A percentile compares a stretch with the other conserved stretches of the same genome.
Conservation (phyloP, 2,329 filamentous ascomycete species). For the Penicillium sp. region DNA sequence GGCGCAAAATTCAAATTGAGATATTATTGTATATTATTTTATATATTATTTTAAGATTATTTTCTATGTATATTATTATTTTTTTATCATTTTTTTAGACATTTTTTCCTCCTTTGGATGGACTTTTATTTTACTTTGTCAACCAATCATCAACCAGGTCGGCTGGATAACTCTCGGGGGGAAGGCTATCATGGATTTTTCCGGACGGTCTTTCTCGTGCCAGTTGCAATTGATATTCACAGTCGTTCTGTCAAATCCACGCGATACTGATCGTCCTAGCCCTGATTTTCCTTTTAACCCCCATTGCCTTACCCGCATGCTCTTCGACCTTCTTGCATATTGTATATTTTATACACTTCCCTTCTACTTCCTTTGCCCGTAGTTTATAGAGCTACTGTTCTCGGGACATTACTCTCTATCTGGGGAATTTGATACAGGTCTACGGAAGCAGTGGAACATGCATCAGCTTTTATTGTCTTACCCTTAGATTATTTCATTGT, state of each 20-base stretch:
- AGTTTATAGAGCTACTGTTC: conserved; percentile 1
- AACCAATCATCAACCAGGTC: conserved; percentile 22
- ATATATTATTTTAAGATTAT: too few relatives aligned
- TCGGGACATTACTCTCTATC: conserved; percentile 9
- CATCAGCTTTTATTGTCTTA: conserved; percentile 50
- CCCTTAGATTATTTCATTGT: conserved; percentile 39
- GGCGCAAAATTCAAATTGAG: conserved; percentile 2
- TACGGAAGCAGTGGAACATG: conserved; percentile 47
- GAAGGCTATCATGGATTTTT: conserved; percentile 31
- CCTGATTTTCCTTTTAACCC: conserved; percentile 30
- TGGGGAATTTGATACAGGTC: conserved; percentile 39
- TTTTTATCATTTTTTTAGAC: conserved; percentile 15
- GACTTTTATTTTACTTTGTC: conserved; percentile 2
- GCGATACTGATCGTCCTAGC: conserved; percentile 21
- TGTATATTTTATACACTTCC: conserved; percentile 18
- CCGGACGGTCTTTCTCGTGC: conserved; percentile 23
- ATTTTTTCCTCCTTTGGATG: conserved; percentile 8
- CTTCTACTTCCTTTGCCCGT: conserved; percentile 39
- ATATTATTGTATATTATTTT: neutral
- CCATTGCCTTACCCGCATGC: conserved; percentile 32
- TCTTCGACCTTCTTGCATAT: conserved; percentile 25
- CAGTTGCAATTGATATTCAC: conserved; percentile 29
- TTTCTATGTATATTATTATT: conserved; percentile 18
- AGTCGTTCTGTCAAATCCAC: conserved; percentile 23
- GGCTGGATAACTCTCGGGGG: conserved; percentile 17